These are phyloP conservation scores for Pinus albicaulis DNA, from an alignment of 75 land plant species.

Conservation along the genomic window DNA sequence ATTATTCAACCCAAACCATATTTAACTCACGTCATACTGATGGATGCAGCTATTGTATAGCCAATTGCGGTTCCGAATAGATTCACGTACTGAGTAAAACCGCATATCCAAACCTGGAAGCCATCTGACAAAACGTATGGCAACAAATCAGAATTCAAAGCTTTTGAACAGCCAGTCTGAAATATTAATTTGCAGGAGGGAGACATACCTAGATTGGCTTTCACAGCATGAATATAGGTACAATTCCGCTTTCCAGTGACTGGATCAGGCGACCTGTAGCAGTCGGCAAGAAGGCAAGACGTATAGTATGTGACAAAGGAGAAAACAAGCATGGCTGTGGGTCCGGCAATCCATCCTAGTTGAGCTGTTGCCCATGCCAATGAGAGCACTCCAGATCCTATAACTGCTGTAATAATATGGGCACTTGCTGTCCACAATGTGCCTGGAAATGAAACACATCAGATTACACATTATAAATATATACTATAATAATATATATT, in stretches of 20 bases:
- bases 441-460: slow-evolving; percentile 15
- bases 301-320: slow-evolving; percentile 59
- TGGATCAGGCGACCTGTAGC: slow-evolving; percentile 65
- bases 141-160: neutral
- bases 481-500: no score
- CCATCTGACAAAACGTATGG: slow-evolving; percentile 19
- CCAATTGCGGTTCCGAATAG: slow-evolving; percentile 62
- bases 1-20: no score
- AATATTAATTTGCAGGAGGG: neutral
- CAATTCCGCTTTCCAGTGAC: slow-evolving; percentile 72
- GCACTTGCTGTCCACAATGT: slow-evolving; percentile 73
- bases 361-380: slow-evolving; percentile 86
- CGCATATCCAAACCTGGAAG: slow-evolving; percentile 32
- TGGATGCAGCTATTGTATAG: slow-evolving; percentile 63
- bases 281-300: slow-evolving; percentile 65
- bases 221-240: slow-evolving; percentile 73
- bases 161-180: neutral
- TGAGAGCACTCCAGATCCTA: slow-evolving; percentile 78
- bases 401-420: slow-evolving; percentile 79
- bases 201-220: slow-evolving; percentile 18
- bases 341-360: slow-evolving; percentile 84
- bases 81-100: slow-evolving; percentile 48
- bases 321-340: slow-evolving; percentile 49
- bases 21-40: slow-evolving; percentile 65
- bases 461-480: neutral